Evolutionary conservation across 495 filamentous ascomycete species (phyloP).

Genomic region (Cercophora scortea): DNA sequence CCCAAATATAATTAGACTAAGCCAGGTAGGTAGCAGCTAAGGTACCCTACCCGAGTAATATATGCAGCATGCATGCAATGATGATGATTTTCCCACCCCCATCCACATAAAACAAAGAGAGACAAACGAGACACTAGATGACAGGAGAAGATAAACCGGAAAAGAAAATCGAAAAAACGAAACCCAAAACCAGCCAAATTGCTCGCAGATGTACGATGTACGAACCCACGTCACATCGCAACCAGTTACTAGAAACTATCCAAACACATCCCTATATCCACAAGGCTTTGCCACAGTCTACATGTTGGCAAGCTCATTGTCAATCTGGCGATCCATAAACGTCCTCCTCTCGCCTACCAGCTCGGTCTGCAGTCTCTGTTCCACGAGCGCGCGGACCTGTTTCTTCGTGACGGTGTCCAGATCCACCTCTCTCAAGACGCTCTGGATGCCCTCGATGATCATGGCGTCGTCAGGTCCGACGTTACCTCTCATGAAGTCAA

Average conservation of each 20-base stretch:
- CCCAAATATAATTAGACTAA: no score
- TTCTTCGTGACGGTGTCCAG: slow-evolving; percentile 97
- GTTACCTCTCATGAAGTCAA: slow-evolving; percentile 66
- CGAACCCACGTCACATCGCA: neutral
- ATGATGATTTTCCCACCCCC: no score
- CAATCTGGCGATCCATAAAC: slow-evolving; percentile 87
- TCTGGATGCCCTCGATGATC: slow-evolving; percentile 77
- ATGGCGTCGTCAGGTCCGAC: slow-evolving; percentile 63
- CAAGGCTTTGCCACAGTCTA: slow-evolving; percentile 21
- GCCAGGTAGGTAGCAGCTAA: no score
- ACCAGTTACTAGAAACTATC: neutral
- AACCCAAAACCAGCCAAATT: neutral
- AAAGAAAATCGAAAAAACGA: neutral
- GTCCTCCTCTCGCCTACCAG: slow-evolving; percentile 70
- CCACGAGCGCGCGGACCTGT: slow-evolving; percentile 84
- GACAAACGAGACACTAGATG: neutral
- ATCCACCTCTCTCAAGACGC: slow-evolving; percentile 81
- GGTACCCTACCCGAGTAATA: no score
- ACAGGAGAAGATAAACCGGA: neutral
- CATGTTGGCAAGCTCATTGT: slow-evolving; percentile 91
- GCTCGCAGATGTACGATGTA: neutral
- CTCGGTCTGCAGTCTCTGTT: slow-evolving; percentile 85
- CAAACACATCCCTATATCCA: slow-evolving; percentile 6
- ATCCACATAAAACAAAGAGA: neutral
- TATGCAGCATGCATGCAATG: no score